phyloP scores from a whole-genome alignment of 306 rosid species.

The Chamaecrista fasciculata region DNA sequence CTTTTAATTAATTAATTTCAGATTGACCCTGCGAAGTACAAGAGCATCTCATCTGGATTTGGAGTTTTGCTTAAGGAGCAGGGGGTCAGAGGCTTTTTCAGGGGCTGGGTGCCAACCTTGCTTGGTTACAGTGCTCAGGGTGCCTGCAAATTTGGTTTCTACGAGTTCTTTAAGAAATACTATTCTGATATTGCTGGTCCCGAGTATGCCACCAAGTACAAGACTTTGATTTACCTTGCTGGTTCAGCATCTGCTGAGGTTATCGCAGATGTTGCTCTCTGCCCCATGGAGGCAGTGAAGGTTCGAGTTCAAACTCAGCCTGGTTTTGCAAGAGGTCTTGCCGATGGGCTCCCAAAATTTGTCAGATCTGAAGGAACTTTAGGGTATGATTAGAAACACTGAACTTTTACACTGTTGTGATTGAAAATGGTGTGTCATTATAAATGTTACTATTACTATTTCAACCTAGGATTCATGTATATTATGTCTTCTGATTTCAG shows the following conservation, averaged over 20 bases:
- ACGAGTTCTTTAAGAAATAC: conserved; percentile 92
- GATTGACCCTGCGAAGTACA: conserved; percentile 93
- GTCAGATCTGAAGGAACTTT: conserved; percentile 79
- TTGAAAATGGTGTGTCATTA: neutral
- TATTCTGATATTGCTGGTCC: conserved; percentile 97
- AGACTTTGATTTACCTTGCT: conserved; percentile 96
- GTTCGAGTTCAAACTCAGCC: conserved; percentile 98
- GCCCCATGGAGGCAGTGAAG: conserved; percentile 97
- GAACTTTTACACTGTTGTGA: neutral
- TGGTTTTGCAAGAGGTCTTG: conserved; percentile 86
- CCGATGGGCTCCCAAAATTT: conserved; percentile 90
- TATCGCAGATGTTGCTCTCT: conserved; percentile 90
- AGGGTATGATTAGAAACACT: conserved; percentile 55
- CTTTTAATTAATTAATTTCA: conserved; percentile 36
- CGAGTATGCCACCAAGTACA: conserved; percentile 89
- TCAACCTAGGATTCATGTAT: conserved; percentile 22
- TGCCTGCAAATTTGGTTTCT: conserved; percentile 96
- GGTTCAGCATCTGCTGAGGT: conserved; percentile 98
- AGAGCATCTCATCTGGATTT: conserved; percentile 81
- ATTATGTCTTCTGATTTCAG: conserved; percentile 47
- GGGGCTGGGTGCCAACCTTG: conserved; percentile 98
- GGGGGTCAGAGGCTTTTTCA: conserved; percentile 80
- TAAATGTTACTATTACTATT: neutral
- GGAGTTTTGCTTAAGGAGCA: conserved; percentile 91
- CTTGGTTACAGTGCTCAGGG: conserved; percentile 99